phyloP scores from a whole-genome alignment of 169 alveolate genomes.

The Plasmodium sp. region DNA sequence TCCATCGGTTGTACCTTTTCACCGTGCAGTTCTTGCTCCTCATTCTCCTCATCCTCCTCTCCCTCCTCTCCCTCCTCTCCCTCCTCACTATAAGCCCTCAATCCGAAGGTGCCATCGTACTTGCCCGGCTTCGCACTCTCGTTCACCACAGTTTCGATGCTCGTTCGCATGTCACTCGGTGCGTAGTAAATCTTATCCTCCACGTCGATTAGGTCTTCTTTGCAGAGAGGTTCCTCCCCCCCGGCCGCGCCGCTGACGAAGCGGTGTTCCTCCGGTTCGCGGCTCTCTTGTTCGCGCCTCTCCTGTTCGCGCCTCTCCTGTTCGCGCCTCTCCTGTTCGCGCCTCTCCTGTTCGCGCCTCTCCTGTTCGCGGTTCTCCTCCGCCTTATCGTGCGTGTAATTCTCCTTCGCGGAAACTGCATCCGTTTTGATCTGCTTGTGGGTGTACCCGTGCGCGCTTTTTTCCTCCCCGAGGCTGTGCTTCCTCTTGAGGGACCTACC shows the following conservation, averaged over 20 bases:
- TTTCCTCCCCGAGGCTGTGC: neutral
- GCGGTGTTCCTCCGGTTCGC: no score
- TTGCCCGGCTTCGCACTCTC: neutral
- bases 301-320: no score
- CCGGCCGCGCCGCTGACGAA: no score
- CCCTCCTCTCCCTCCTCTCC: neutral
- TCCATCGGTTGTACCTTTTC: neutral
- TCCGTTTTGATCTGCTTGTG: conserved; percentile 44
- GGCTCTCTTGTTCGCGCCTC: no score
- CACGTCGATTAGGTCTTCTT: neutral
- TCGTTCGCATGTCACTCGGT: conserved; percentile 38
- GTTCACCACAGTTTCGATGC: conserved; percentile 21
- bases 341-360: no score
- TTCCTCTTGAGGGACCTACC: conserved; percentile 29
- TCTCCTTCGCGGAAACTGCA: neutral
- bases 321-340: neutral
- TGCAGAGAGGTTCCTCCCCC: neutral
- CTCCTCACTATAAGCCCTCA: neutral
- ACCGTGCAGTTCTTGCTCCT: neutral
- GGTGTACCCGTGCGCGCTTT: neutral
- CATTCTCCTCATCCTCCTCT: neutral
- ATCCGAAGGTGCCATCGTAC: neutral
- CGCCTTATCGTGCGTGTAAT: neutral
- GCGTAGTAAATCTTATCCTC: conserved; percentile 44
- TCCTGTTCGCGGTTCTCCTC: neutral